Evolutionary conservation across 108 stramenopile genomes (phyloP).

Genomic region (Cyclostephanos tholiformis): DNA sequence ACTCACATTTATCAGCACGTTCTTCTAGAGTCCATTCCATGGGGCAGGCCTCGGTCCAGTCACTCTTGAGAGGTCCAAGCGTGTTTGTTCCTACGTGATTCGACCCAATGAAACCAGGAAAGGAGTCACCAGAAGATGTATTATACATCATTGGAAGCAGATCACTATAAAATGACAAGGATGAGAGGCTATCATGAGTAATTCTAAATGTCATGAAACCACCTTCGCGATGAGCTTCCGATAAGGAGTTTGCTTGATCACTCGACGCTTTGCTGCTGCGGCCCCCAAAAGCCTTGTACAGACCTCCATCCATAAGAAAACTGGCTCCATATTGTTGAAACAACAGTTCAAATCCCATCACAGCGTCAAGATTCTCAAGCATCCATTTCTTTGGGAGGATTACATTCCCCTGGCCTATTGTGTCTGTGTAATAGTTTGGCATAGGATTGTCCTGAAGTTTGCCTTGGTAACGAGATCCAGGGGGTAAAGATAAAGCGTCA

Average conservation of each 20-base stretch:
- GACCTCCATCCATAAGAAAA: neutral
- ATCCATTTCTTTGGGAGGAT: constrained; percentile 13
- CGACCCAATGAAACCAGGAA: constrained; percentile 27
- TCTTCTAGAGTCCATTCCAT: constrained; percentile 32
- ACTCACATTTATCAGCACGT: constrained; percentile 34
- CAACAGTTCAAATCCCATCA: no score
- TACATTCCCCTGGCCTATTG: no score
- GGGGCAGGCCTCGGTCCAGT: constrained; percentile 51
- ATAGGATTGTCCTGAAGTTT: no score
- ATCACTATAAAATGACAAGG: constrained; percentile 10
- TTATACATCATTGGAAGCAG: constrained; percentile 27
- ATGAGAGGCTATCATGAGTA: neutral
- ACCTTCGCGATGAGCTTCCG: constrained; percentile 25
- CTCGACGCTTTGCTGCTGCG: neutral
- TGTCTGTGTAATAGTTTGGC: no score
- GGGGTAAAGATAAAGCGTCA: no score
- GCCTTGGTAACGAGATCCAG: no score
- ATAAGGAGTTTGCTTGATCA: constrained; percentile 31
- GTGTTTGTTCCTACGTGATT: constrained; percentile 36
- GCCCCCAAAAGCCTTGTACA: constrained; percentile 13
- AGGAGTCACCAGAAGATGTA: constrained; percentile 2
- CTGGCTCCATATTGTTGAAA: constrained; percentile 8
- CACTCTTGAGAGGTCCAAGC: constrained; percentile 38
- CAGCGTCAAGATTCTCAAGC: no score
- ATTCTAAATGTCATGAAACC: constrained; percentile 1